Conservation (phyloP, 805 yeast species). For the Teunomyces panamensis region DNA sequence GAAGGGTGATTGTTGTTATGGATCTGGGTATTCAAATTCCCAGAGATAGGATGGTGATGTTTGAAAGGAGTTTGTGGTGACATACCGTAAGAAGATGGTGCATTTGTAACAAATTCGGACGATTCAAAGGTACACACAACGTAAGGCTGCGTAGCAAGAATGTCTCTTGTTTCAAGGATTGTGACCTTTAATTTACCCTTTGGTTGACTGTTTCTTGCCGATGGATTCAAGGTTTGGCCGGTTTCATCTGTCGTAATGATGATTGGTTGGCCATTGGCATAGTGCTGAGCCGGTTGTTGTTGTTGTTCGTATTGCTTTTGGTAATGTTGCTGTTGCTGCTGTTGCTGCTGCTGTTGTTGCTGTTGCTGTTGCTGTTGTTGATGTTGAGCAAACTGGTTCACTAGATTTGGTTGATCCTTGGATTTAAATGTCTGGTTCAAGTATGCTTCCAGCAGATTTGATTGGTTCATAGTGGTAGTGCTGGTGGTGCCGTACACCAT, state of each 20-base stretch:
- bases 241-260: constrained; percentile 43
- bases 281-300: constrained; percentile 8
- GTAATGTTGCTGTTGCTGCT: constrained; percentile 12
- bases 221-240: constrained; percentile 30
- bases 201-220: constrained; percentile 42
- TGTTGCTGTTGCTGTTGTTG: constrained; percentile 9
- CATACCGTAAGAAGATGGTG: constrained; percentile 54
- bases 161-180: constrained; percentile 74
- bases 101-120: constrained; percentile 83
- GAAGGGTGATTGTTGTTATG: constrained; percentile 9
- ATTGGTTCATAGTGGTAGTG: constrained; percentile 11
- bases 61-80: constrained; percentile 18
- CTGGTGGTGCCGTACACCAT: constrained; percentile 68
- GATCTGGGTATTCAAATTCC: constrained; percentile 10
- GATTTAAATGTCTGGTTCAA: constrained; percentile 23
- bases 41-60: constrained; percentile 12
- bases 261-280: constrained; percentile 19
- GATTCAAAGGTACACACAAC: constrained; percentile 91
- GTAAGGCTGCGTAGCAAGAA: constrained; percentile 70
- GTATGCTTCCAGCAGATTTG: constrained; percentile 18
- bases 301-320: constrained; percentile 8
- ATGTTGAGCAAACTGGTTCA: constrained; percentile 5
- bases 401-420: constrained; percentile 9
- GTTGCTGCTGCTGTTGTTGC: constrained; percentile 12
- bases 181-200: constrained; percentile 81